Percentiles rank a stretch among this genome's conserved stretches.
Evolutionary conservation across 2,329 filamentous ascomycete genomes (phyloP).

Genomic region (Colletotrichum sp.): DNA sequence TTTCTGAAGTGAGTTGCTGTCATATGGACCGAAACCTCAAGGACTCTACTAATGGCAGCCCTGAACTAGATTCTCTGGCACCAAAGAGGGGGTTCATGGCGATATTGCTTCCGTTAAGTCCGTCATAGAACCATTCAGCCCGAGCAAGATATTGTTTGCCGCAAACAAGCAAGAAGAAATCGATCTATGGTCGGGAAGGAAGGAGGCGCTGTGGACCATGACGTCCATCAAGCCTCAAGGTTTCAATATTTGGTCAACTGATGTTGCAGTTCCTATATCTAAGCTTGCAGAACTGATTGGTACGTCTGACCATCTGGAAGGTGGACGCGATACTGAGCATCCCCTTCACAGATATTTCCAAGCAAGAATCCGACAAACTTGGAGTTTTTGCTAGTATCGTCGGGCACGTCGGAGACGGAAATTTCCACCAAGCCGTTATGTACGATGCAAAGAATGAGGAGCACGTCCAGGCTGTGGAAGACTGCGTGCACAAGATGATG

Average conservation of each 20-base stretch:
- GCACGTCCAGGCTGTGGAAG: conserved; percentile 48
- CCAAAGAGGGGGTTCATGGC: conserved; percentile 62
- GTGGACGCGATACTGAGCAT: background rate
- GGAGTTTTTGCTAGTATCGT: conserved; percentile 70
- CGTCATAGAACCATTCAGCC: conserved; percentile 54
- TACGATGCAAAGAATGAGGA: conserved; percentile 55
- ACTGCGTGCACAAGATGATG: conserved; percentile 73
- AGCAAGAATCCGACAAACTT: conserved; percentile 66
- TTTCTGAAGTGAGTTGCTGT: conserved; percentile 66
- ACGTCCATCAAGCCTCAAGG: conserved; percentile 67
- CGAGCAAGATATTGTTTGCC: conserved; percentile 72
- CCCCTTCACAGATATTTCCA: conserved; percentile 59
- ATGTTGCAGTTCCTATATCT: conserved; percentile 80
- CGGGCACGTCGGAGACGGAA: conserved; percentile 77
- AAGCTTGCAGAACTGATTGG: conserved; percentile 72
- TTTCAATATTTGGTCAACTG: conserved; percentile 77
- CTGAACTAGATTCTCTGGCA: conserved; percentile 62
- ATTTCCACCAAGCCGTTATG: conserved; percentile 66
- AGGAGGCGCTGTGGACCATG: conserved; percentile 76
- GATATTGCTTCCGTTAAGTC: conserved; percentile 62
- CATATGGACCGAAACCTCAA: background rate
- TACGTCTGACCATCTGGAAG: conserved; percentile 1
- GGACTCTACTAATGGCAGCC: background rate
- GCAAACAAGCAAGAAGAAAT: conserved; percentile 66
- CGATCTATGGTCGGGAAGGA: conserved; percentile 78